A percentile compares a stretch with the other conserved stretches of the same genome.
Evolutionary conservation across 331 rosid species (phyloP).

Genomic region (Telfairia occidentalis): DNA sequence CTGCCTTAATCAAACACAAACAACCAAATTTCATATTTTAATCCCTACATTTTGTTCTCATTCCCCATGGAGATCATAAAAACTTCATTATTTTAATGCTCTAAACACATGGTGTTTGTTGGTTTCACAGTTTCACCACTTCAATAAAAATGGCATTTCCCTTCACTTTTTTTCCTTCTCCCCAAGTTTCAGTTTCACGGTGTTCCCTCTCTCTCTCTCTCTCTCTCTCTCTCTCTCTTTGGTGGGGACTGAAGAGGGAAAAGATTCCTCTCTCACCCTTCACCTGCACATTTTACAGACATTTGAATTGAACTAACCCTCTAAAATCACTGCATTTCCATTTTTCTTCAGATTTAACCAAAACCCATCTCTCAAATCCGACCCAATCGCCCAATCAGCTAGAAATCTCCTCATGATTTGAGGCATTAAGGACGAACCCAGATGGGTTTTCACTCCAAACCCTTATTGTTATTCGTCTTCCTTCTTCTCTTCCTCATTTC

Average conservation of each 20-base stretch:
- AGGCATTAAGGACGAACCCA: conserved; percentile 9
- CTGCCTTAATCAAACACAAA: background rate
- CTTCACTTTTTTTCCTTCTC: background rate
- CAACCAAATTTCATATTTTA: background rate
- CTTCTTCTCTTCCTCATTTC: conserved; percentile 12
- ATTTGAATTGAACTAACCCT: background rate
- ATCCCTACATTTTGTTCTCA: background rate
- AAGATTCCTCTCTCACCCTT: conserved; percentile 2
- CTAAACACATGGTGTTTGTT: background rate
- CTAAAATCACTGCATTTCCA: background rate
- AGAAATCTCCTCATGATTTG: background rate
- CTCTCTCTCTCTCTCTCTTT: background rate
- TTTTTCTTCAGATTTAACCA: background rate
- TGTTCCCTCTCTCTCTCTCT: background rate
- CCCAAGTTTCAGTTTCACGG: conserved; percentile 1
- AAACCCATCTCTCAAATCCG: background rate
- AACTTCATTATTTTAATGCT: background rate
- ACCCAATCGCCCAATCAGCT: background rate
- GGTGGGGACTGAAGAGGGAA: background rate
- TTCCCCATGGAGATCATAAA: background rate
- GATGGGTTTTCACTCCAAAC: conserved; percentile 43
- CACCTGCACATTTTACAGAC: background rate
- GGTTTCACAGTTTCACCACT: background rate
- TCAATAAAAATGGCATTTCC: background rate
- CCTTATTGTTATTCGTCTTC: conserved; percentile 14